phyloP scores from a whole-genome alignment of 768 basidiomycete species.

The Tulasnella sp. region DNA sequence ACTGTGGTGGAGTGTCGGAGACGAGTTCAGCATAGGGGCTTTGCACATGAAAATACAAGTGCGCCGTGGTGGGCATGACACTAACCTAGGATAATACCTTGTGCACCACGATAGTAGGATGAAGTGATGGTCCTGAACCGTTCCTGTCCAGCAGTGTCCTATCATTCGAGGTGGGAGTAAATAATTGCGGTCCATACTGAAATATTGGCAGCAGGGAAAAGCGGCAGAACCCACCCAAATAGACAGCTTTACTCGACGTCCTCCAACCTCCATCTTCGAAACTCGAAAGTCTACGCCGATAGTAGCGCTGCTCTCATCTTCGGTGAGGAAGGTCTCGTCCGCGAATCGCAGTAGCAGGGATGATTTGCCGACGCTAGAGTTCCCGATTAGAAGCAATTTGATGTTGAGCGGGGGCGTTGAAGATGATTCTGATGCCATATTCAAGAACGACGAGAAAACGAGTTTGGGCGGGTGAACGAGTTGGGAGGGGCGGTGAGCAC shows the following conservation, averaged over 20 bases:
- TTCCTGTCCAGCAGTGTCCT: constrained; percentile 97
- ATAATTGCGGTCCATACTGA: not conserved
- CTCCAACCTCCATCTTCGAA: constrained; percentile 76
- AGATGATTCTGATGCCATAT: constrained; percentile 28
- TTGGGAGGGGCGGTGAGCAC: not conserved
- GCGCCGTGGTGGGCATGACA: not conserved
- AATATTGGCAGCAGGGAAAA: not conserved
- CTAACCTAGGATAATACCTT: constrained; percentile 47
- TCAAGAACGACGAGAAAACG: not conserved
- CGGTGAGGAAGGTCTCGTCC: constrained; percentile 44
- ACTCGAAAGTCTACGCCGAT: constrained; percentile 45
- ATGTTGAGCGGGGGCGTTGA: constrained; percentile 26
- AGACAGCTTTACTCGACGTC: constrained; percentile 84
- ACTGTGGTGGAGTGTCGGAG: constrained; percentile 49
- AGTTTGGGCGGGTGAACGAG: not conserved
- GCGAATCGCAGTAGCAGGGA: constrained; percentile 48
- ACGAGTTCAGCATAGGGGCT: not conserved
- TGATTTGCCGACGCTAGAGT: constrained; percentile 44
- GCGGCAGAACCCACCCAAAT: constrained; percentile 76
- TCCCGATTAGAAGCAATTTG: constrained; percentile 34
- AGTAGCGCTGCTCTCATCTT: constrained; percentile 38
- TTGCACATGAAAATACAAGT: not conserved
- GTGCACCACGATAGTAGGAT: constrained; percentile 77
- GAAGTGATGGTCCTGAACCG: constrained; percentile 93
- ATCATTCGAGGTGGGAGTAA: not conserved